Conservation (phyloP, 2,329 filamentous ascomycete genomes). For the Fusarium cicatricum region DNA sequence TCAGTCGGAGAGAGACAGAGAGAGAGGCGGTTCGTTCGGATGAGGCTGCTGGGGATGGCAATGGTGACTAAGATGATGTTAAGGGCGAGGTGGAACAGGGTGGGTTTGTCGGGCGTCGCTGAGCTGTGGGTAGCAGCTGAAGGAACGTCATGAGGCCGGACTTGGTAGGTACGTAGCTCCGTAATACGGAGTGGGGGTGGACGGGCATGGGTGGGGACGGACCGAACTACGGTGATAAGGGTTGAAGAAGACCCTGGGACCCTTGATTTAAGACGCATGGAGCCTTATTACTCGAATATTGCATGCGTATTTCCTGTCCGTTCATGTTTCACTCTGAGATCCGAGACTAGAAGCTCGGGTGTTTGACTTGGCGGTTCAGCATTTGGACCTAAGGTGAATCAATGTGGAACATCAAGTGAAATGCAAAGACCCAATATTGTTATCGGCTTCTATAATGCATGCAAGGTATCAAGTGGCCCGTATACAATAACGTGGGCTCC, state of each 20-base stretch:
- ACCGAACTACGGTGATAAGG: conserved; percentile 1
- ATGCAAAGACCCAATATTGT: background rate
- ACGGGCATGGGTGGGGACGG: conserved; percentile 10
- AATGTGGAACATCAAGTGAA: no score
- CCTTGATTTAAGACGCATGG: no score
- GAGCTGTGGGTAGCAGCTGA: conserved; percentile 4
- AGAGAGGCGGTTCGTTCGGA: background rate
- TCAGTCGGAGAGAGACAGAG: background rate
- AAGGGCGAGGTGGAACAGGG: conserved; percentile 2
- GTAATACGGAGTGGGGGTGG: conserved; percentile 24
- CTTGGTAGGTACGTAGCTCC: conserved; percentile 12
- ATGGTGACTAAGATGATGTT: conserved; percentile 6
- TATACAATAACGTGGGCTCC: no score
- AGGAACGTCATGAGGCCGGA: conserved; percentile 39
- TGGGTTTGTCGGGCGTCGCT: conserved; percentile 7
- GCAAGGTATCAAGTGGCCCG: background rate
- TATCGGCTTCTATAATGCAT: background rate
- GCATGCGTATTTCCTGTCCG: no score
- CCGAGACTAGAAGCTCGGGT: no score
- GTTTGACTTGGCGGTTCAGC: no score
- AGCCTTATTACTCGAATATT: no score
- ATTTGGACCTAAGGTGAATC: no score
- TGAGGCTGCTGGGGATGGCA: background rate
- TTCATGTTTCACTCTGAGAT: no score
- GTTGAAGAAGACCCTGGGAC: background rate